Conservation (phyloP, 2,329 filamentous ascomycete species). For the Elsinoe ampelina region DNA sequence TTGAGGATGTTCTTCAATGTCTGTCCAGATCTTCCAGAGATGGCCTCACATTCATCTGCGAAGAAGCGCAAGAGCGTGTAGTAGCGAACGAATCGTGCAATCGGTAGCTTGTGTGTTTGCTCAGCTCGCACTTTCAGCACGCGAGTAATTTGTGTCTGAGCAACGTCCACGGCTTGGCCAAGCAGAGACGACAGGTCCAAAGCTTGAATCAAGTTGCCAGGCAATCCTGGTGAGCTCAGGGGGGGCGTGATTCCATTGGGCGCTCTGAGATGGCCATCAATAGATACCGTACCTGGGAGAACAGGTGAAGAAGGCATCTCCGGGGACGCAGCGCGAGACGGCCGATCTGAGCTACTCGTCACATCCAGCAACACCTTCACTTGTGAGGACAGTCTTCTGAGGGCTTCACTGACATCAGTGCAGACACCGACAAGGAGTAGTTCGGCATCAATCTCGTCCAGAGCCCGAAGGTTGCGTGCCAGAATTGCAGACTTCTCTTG, state of each 20-base stretch:
- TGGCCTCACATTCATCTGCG: conserved; percentile 76
- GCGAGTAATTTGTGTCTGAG: conserved; percentile 64
- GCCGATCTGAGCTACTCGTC: conserved; percentile 60
- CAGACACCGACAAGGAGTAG: conserved; percentile 75
- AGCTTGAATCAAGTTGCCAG: conserved; percentile 67
- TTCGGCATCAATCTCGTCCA: conserved; percentile 79
- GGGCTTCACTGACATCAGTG: conserved; percentile 73
- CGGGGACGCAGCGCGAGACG: conserved; percentile 26
- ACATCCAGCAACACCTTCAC: conserved; percentile 93
- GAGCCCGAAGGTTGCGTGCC: conserved; percentile 73
- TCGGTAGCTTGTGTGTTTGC: conserved; percentile 58
- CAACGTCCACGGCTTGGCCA: conserved; percentile 70
- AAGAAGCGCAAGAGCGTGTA: conserved; percentile 76
- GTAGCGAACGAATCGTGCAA: conserved; percentile 67
- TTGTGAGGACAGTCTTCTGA: conserved; percentile 78
- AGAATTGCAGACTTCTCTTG: conserved; percentile 86
- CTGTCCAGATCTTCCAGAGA: conserved; percentile 68
- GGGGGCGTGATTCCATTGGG: conserved; percentile 18
- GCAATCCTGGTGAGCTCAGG: conserved; percentile 27
- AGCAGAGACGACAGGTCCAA: conserved; percentile 70
- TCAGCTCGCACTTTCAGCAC: conserved; percentile 68
- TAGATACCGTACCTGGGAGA: conserved; percentile 34
- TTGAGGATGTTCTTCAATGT: conserved; percentile 72
- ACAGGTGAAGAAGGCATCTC: conserved; percentile 32
- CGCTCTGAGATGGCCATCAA: conserved; percentile 32